Evolutionary conservation across 1,139 yeast genomes (phyloP).

Genomic region (Candida sp.): DNA sequence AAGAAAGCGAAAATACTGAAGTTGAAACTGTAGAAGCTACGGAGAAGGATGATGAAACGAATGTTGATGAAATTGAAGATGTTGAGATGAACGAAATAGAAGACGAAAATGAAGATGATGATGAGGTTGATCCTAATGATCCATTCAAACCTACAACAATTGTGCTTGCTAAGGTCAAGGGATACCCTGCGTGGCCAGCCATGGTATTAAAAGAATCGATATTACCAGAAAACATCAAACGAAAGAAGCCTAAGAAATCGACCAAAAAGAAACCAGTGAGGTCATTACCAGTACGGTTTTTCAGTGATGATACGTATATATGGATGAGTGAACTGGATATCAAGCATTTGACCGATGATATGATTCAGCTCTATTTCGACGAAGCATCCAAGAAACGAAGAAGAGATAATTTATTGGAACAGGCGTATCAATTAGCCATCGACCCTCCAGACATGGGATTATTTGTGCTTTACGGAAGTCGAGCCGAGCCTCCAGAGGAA

Average conservation of each 20-base stretch:
- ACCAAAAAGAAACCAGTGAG: constrained; percentile 16
- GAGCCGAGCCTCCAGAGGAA: constrained; percentile 27
- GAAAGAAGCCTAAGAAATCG: constrained; percentile 43
- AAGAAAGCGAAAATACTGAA: neutral
- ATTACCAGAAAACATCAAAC: constrained; percentile 51
- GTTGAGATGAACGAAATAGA: constrained; percentile 1
- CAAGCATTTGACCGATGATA: constrained; percentile 20
- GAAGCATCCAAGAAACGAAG: constrained; percentile 21
- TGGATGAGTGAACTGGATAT: constrained; percentile 53
- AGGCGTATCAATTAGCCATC: constrained; percentile 38
- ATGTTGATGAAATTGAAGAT: constrained; percentile 11
- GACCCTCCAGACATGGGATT: constrained; percentile 43
- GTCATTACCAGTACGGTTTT: constrained; percentile 52
- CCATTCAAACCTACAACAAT: constrained; percentile 26
- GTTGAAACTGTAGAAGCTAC: neutral
- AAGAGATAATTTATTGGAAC: constrained; percentile 32
- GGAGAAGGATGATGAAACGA: neutral
- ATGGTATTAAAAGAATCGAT: constrained; percentile 60
- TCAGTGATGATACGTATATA: constrained; percentile 64
- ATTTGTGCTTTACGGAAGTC: constrained; percentile 42
- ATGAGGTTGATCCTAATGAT: constrained; percentile 1
- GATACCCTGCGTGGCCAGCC: constrained; percentile 83
- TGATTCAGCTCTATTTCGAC: constrained; percentile 26
- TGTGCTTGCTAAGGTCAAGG: constrained; percentile 72
- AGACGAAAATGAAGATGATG: constrained; percentile 4